These are phyloP conservation scores for Carallia brachiata DNA, from an alignment of 345 rosid genomes.

Conservation along the genomic window DNA sequence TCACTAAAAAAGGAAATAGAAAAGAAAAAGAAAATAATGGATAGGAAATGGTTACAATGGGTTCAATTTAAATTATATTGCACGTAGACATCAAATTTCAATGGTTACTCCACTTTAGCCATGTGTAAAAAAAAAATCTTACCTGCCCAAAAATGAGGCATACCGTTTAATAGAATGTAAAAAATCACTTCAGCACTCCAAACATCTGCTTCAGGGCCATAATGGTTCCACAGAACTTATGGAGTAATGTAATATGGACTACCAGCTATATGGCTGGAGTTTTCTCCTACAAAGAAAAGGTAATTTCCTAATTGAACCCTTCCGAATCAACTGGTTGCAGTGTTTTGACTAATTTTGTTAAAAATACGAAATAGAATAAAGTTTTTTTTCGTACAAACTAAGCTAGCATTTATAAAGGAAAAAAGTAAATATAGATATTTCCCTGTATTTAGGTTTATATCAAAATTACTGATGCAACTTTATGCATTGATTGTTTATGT, in stretches of 20 bases:
- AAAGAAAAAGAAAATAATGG: neutral
- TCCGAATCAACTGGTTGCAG: neutral
- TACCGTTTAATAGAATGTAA: conserved; percentile 30
- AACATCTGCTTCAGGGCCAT: conserved; percentile 28
- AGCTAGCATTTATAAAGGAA: too few species aligned
- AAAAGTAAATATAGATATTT: too few species aligned
- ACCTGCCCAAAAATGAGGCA: conserved; percentile 36
- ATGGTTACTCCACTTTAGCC: neutral
- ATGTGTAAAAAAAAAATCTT: neutral
- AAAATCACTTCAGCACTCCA: conserved; percentile 35
- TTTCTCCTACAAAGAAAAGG: conserved; percentile 16
- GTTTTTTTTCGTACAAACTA: too few species aligned
- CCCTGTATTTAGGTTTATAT: too few species aligned
- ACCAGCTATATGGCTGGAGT: conserved; percentile 25
- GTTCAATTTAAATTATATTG: neutral
- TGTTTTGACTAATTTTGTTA: neutral
- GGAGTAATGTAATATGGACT: conserved; percentile 33
- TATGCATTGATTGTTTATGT: too few species aligned
- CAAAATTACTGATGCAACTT: too few species aligned
- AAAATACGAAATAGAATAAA: too few species aligned
- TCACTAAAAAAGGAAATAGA: neutral
- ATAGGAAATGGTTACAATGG: neutral
- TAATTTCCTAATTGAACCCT: neutral
- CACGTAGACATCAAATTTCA: neutral
- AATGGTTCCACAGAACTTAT: conserved; percentile 22